Evolutionary conservation across 768 basidiomycete genomes (phyloP).

Genomic region (Ephemerocybe angulata): DNA sequence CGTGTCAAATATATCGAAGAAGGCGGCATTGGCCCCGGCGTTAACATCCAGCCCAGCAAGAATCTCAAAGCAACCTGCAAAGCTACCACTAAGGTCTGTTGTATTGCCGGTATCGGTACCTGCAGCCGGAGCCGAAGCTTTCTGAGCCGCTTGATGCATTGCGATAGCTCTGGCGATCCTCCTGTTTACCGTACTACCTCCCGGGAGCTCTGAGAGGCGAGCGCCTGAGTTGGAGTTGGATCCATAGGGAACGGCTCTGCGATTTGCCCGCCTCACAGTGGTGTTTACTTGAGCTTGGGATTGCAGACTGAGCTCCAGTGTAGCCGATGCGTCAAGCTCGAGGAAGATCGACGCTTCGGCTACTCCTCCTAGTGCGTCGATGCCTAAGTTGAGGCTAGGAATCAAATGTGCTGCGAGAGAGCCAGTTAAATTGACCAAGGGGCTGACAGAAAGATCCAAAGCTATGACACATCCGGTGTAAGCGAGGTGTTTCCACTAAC

Average conservation of each 20-base stretch:
- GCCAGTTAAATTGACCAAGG: constrained; percentile 36
- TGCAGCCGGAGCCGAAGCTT: not conserved
- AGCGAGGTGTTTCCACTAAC: too few relatives aligned
- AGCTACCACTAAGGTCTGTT: constrained; percentile 13
- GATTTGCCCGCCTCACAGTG: not conserved
- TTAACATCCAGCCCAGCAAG: constrained; percentile 28
- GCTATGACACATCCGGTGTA: too few relatives aligned
- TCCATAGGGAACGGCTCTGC: not conserved
- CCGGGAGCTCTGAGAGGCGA: too few relatives aligned
- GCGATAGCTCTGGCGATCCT: too few relatives aligned
- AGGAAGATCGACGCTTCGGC: constrained; percentile 38
- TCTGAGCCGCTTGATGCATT: not conserved
- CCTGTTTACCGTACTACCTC: too few relatives aligned
- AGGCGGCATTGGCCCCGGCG: constrained; percentile 27
- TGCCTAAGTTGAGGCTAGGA: constrained; percentile 41
- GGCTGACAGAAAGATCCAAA: constrained; percentile 35
- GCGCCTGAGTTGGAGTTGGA: too few relatives aligned
- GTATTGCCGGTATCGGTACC: not conserved
- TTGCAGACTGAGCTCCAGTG: constrained; percentile 23
- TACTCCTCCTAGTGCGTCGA: constrained; percentile 35
- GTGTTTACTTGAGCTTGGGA: constrained; percentile 5
- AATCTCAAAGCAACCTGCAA: constrained; percentile 33
- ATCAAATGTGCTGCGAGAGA: constrained; percentile 43
- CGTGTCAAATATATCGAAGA: constrained; percentile 29
- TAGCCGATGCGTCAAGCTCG: constrained; percentile 33